Base-by-base conservation (phyloP, 441 rosid genomes). In the Arabidopsis lyrata region DNA sequence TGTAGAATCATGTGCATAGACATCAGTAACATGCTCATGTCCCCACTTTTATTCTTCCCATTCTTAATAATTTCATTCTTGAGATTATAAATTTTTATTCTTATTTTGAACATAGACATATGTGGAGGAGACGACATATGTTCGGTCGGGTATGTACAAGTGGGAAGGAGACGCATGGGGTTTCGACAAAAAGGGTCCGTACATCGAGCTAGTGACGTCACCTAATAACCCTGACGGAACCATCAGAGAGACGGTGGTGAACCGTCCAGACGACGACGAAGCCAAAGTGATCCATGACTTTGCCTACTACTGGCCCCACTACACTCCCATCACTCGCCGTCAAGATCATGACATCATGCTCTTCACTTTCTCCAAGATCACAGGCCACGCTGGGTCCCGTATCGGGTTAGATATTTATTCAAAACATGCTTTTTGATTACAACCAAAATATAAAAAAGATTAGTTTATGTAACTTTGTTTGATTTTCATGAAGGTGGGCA, bases 201-300 rank as follows among this genome's bases (percentile, higher is more conserved):
- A 81, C 63, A 80, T 95, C 12, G 97, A 95, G 82, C 45, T 90
- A 10, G 83, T 90, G 9, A 89, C 89, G 4, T 84, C 96, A 29
- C 99, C 97, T 0, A 89, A 86, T 80, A 95, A 95, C 70, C 99
- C 99, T 0, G 99, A 95, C n/a, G 97, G 97, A 18, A 54, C 85
- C 13, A 78, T 81, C 24, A 80, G 92, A 60, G 83, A 83, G 54
- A 60, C 77, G 0, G 81, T 77, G 29, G 81, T 77, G 68, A 77
- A 77, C 73, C 76, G 76, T 34, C 77, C 73, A 9, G 60, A 66
- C 73, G 83, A 76, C 20, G 76, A 70, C 5, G 83, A 81, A 20
- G 97, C 90, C n/a, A 86, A 81, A 72, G 75, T 81, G 27, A 82
- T 94, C 27, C 79, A 94, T 38, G 97, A 94, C 87, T 81, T 87